Base-by-base conservation (phyloP, 163 green algal species). In the Scenedesmus sp. region DNA sequence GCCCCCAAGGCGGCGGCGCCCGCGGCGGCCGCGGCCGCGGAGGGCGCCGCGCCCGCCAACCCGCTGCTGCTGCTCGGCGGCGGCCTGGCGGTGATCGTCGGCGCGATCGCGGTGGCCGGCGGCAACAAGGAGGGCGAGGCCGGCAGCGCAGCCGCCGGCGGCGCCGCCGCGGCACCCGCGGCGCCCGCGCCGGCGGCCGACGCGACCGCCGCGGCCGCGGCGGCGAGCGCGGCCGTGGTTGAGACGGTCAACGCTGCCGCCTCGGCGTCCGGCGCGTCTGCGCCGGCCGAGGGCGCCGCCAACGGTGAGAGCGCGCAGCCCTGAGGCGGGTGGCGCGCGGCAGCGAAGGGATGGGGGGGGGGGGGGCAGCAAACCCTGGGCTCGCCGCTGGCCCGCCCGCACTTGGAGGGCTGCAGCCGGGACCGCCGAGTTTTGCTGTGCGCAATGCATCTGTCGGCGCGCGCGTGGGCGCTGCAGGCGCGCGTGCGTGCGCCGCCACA, bases 91-190 rank as follows among this genome's bases (percentile, higher is more conserved):
- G 26, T 79, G 24, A n/a, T 70, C 2, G 71, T 70, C 24, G 57
- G 24, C 7, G 71, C 71, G 31, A 42, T 79, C 14, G 71, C 71
- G 47, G 26, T 47, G 2, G 44, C 26, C 29, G 65, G 22, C 28
- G 54, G 71, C 28, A 63, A 36, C 71, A 70, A 28, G 28, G 24
- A 14, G 11, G 13, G 57, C 34, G 57, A 33, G 57, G 26, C 34
- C 57, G 70, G 71, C 71, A 79, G 57, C 45, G 70, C 29, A 56
- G n/a, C 48, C 18, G 34, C 45, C 45, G 39, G 33, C 36, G 53
- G 14, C 28, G 33, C 51, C 39, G 54, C 57, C 13, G 28, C 71
- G 36, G 44, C 71, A 10, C 29, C 57, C 1, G 18, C 67, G 4
- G 6, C 67, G 7, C 7, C 50, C 17, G 50, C 67, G 10, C n/a